Base-by-base conservation (phyloP, 2,329 filamentous ascomycete species). In the Cladorrhinum sp. region DNA sequence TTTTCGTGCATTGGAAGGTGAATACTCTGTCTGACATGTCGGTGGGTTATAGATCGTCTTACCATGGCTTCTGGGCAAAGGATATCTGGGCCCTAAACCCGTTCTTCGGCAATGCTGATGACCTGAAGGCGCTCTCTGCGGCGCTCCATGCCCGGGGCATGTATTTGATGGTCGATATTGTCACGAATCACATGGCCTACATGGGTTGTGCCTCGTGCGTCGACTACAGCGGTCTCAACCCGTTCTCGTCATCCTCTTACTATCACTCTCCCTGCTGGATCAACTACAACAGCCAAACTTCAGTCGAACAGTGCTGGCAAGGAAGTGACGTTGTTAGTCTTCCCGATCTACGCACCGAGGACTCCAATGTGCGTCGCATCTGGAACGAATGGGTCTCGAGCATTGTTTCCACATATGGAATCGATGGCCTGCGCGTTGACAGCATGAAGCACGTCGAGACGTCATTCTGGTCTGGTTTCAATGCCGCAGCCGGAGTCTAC, bases 121-220 rank as follows among this genome's bases (percentile, higher is more conserved):
- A 86, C 62, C 71, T 86, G 38, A 72, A 74, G 48, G 76, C 73
- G 10, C 75, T 86, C 3, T 76, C 82, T 0, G 62, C 71, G 8
- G 83, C 78, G 3, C 70, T 86, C 16, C 83, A 86, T 64, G 70
- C 72, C 18, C 76, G 82, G 3, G 78, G 75, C 50, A 86, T 86
- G 83, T 84, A 83, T 65, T 72, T 86, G 38, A 87, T 87, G 84
- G 76, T 86, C 2, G 84, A 86, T 62, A 74, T 86, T 1, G 83
- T 86, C 2, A 77, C 79, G 7, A 85, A 86, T 68, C 81, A 86
- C 67, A 80, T 80, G 68, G 81, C 73, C n/a, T 85, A 79, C 68
- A 71, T 75, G 27, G 82, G 83, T 23, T 71, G 75, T n/a, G 71
- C 73, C 0, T 61, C 64, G 27, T 73, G 75, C 3, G 78, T 86